Percentiles rank a stretch among this genome's conserved stretches.
Conservation (phyloP, 495 filamentous ascomycete species). For the Trichocladium antarcticum region DNA sequence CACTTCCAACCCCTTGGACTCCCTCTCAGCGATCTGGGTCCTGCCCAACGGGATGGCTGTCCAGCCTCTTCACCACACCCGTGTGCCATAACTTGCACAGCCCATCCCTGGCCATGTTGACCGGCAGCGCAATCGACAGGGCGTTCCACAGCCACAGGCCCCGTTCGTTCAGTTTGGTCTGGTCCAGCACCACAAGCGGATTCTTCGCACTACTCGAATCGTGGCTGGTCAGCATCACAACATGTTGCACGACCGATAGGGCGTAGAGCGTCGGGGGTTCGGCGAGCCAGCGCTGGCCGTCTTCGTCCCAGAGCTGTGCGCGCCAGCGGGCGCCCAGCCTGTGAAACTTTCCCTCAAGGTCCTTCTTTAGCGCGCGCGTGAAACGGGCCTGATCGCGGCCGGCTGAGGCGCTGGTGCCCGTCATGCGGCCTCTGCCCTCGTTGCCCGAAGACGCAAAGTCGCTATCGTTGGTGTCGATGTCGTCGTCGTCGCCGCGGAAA, state of each 20-base stretch:
- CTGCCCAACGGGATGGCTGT: background rate
- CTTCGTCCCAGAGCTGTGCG: conserved; percentile 1
- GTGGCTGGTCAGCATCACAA: conserved; percentile 20
- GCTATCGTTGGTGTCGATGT: conserved; percentile 3
- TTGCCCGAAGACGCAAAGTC: background rate
- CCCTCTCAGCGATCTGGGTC: conserved; percentile 21
- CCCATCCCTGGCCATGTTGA: conserved; percentile 18
- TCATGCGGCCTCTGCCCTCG: too few species aligned
- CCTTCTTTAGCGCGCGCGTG: conserved; percentile 6
- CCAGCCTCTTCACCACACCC: background rate
- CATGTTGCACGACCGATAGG: conserved; percentile 23
- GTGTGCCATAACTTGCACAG: conserved; percentile 8
- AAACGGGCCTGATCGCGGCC: conserved; percentile 5
- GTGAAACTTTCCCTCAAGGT: conserved; percentile 13
- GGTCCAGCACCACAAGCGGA: conserved; percentile 16
- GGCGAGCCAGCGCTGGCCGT: background rate
- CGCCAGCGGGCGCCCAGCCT: conserved; percentile 16
- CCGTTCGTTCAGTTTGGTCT: conserved; percentile 16
- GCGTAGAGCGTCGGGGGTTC: conserved; percentile 21
- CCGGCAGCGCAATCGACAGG: conserved; percentile 22
- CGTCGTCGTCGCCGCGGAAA: background rate
- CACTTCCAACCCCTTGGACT: background rate
- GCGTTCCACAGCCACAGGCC: conserved; percentile 28
- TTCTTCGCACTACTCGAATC: conserved; percentile 12
- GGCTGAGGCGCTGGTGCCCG: too few species aligned